Base-by-base conservation (phyloP, 176 grass and related monocot genomes). In the Aegilops tauschii region DNA sequence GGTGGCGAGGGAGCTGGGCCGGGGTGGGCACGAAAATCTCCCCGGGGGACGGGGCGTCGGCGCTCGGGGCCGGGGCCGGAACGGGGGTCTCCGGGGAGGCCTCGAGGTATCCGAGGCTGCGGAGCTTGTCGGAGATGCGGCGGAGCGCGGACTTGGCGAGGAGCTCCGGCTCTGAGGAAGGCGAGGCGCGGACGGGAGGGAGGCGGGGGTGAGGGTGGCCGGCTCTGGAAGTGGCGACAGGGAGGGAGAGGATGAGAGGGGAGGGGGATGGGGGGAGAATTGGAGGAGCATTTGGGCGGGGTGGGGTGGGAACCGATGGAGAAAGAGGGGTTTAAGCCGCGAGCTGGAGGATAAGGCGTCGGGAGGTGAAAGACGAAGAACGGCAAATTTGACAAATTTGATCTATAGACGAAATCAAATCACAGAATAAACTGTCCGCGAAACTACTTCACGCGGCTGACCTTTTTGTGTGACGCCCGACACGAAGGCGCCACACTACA, bases 41-140 rank as follows among this genome's bases (percentile, higher is more conserved):
- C 25, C 93, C 93, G 31, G 95, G 74, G 14, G 91, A 91, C 12
- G 86, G 49, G 35, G 79, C 49, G 23, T 20, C 35, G 16, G 45
- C 65, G 42, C 12, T 29, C 28, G 47, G 23, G 40, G 40, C 14
- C 28, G 37, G 23, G 40, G 40, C 11, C 23, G 65, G 45, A 10
- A 75, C 4, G 63, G 56, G 20, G 54, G 21, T 0, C 40, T 82
- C 30, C 7, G 80, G 17, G 49, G 27, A 36, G 13, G 91, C 21
- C 10, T 89, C 92, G 42, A 98, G 69, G 74, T 91, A 91, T 16
- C 96, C 91, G 42, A 95, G 96, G 78, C 87, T 93, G 30, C 93
- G 93, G 47, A 98, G 96, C 88, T 98, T 98, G 20, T 95, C 90
- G 52, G 96, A 95, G 87, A 98, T 98, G 39, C 96, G 83, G 63